Base-by-base conservation (phyloP, 2,329 filamentous ascomycete species). In the Fulvia fulva region DNA sequence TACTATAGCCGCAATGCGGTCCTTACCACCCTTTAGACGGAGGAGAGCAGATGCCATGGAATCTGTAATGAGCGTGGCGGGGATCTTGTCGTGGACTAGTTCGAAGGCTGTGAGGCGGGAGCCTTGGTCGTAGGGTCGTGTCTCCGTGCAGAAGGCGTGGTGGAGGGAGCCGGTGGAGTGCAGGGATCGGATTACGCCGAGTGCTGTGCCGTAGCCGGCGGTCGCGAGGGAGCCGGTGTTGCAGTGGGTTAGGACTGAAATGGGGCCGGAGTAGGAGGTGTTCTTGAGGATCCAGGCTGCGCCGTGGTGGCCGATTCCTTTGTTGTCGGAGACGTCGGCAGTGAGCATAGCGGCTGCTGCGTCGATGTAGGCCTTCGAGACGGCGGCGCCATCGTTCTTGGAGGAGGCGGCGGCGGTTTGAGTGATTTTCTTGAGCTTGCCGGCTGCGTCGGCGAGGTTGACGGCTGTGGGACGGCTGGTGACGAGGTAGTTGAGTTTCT, bases 211-310 rank as follows among this genome's bases (percentile, higher is more conserved):
- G 71, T 97, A 96, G n/a, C 94, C 94, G 16, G 94, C 96, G 1
- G 94, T 99, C 25, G 94, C 94, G 32, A 99, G 86, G 21, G 93
- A 97, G 26, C 94, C 94, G 22, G 94, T 99, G 75, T 99, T 99
- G 81, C 94, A 99, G 76, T 99, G 95, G 11, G 94, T 99, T 65
- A 99, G 77, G 45, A 99, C 87, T n/a, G 90, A 90, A 50, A 96
- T 77, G 64, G 80, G 79, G 67, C 75, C 79, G 68, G 71, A 81
- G 73, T 63, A 80, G 71, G 71, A 81, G 49, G 75, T 69, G 47
- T 50, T 50, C 66, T 90, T 84, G 57, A 85, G 76, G 32, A 99
- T 87, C 90, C 94, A 99, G 63, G 86, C 81, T 0, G 91, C 90
- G 41, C 94, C 94, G 72, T 89, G 80, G 59, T 85, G 81, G 51